A percentile compares a stretch with the other conserved stretches of the same genome.
These are phyloP conservation scores for Colletotrichum sp. DNA, from an alignment of 2,329 filamentous ascomycete species.

Conservation along the genomic window DNA sequence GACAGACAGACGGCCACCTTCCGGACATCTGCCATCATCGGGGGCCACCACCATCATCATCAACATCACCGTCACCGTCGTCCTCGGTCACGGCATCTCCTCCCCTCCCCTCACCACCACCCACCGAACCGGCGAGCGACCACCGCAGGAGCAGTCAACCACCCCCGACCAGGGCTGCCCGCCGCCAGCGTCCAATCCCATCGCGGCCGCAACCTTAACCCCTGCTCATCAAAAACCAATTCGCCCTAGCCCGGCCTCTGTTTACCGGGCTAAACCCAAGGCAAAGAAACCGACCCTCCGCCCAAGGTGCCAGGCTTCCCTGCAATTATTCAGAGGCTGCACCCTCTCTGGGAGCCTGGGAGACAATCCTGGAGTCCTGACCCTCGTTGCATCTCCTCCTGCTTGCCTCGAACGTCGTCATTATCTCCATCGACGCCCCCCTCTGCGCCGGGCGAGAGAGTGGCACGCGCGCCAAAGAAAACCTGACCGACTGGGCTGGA, in stretches of 20 bases:
- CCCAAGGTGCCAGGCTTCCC: background rate
- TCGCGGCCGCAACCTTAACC: background rate
- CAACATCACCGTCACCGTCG: background rate
- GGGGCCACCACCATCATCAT: background rate
- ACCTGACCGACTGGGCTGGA: slow-evolving; percentile 17
- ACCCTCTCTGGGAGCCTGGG: background rate
- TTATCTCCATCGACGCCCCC: background rate
- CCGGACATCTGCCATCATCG: slow-evolving; percentile 1
- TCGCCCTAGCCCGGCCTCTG: background rate
- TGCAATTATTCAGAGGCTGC: background rate
- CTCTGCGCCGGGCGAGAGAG: background rate
- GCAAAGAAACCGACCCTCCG: background rate
- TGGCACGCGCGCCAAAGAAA: slow-evolving; percentile 13
- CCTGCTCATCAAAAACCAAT: background rate
- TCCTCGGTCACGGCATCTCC: background rate
- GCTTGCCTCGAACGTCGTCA: slow-evolving; percentile 13
- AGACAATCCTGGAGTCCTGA: background rate
- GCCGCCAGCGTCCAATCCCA: background rate
- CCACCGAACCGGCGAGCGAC: background rate
- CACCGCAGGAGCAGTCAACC: background rate
- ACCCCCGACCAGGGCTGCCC: background rate
- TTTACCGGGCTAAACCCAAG: background rate
- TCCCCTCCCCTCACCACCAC: background rate
- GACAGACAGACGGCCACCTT: slow-evolving; percentile 7
- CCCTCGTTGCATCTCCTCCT: background rate